Percentiles rank a stretch among this genome's conserved stretches.
Conservation (phyloP, 1,139 yeast genomes). For the Pichia cactophila region DNA sequence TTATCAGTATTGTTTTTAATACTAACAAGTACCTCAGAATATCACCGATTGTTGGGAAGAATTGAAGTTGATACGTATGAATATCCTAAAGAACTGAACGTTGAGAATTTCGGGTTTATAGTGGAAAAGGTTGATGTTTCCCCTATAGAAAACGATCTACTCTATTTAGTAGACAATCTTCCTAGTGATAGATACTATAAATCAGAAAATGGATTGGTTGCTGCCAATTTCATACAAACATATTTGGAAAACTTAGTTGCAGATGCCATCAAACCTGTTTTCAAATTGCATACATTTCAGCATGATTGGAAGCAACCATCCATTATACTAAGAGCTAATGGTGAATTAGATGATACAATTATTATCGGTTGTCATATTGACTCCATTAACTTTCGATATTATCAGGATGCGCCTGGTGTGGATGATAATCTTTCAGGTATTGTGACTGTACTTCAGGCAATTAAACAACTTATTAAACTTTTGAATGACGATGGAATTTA, state of each 20-base stretch:
- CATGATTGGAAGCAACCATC: slow-evolving; percentile 59
- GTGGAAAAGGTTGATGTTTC: not conserved
- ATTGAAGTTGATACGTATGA: slow-evolving; percentile 14
- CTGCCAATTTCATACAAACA: slow-evolving; percentile 64
- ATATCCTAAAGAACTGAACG: slow-evolving; percentile 15
- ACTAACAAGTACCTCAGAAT: slow-evolving; percentile 6
- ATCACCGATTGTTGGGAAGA: slow-evolving; percentile 7
- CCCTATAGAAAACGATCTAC: slow-evolving; percentile 8
- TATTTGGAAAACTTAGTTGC: slow-evolving; percentile 36
- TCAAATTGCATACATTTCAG: slow-evolving; percentile 27
- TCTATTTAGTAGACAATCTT: slow-evolving; percentile 23
- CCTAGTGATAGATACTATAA: slow-evolving; percentile 76
- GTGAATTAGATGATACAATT: slow-evolving; percentile 30
- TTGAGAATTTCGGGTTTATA: slow-evolving; percentile 3
- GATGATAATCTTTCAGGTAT: slow-evolving; percentile 93
- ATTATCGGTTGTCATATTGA: slow-evolving; percentile 90
- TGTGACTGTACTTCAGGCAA: slow-evolving; percentile 33
- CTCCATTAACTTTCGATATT: slow-evolving; percentile 61
- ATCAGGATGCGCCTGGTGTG: slow-evolving; percentile 84
- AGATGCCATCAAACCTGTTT: not conserved
- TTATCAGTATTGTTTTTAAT: not conserved
- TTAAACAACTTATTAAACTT: slow-evolving; percentile 2
- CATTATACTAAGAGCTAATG: slow-evolving; percentile 36
- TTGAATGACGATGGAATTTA: not conserved
- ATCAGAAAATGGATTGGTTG: slow-evolving; percentile 58